A percentile compares a stretch with the other conserved stretches of the same genome.
phyloP scores from a whole-genome alignment of 495 filamentous ascomycete genomes.

The Poronia punctata region DNA sequence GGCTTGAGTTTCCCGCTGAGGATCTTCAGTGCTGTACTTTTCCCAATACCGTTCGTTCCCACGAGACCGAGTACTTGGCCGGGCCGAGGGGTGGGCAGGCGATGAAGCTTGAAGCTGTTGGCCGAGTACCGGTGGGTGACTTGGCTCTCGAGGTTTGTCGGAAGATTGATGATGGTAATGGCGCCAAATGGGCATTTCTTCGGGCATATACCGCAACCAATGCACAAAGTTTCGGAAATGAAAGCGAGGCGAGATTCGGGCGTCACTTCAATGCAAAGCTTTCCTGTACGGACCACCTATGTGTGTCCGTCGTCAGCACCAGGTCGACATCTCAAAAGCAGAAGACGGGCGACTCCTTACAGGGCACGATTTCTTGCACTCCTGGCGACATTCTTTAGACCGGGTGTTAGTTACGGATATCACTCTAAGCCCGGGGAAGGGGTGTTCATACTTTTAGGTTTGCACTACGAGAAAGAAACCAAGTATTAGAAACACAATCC shows the following conservation, averaged over 20 bases:
- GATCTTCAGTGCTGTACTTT: constrained; percentile 97
- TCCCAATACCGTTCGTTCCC: constrained; percentile 98
- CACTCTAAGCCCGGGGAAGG: constrained; percentile 27
- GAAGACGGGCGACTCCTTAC: constrained; percentile 21
- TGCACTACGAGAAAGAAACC: constrained; percentile 59
- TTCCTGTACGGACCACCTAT: constrained; percentile 80
- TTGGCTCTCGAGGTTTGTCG: constrained; percentile 94
- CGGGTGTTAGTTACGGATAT: constrained; percentile 3
- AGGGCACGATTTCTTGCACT: constrained; percentile 99
- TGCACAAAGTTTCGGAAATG: constrained; percentile 91
- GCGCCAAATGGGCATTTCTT: constrained; percentile 99
- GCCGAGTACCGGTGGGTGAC: constrained; percentile 98
- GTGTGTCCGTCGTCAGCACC: constrained; percentile 9
- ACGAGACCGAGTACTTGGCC: constrained; percentile 96
- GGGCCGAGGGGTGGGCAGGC: constrained; percentile 88
- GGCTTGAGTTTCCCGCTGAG: constrained; percentile 97
- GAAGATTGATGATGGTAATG: constrained; percentile 98
- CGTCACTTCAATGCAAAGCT: constrained; percentile 92
- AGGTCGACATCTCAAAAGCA: not conserved
- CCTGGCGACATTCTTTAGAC: constrained; percentile 82
- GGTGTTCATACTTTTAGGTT: constrained; percentile 64
- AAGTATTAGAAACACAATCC: constrained; percentile 11
- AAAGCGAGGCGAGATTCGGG: constrained; percentile 92
- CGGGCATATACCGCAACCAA: constrained; percentile 97
- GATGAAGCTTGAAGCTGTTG: constrained; percentile 98